Percentiles rank a stretch among this genome's conserved stretches.
These are phyloP conservation scores for Colletotrichum musicola DNA, from an alignment of 2,329 filamentous ascomycete species.

Conservation along the genomic window DNA sequence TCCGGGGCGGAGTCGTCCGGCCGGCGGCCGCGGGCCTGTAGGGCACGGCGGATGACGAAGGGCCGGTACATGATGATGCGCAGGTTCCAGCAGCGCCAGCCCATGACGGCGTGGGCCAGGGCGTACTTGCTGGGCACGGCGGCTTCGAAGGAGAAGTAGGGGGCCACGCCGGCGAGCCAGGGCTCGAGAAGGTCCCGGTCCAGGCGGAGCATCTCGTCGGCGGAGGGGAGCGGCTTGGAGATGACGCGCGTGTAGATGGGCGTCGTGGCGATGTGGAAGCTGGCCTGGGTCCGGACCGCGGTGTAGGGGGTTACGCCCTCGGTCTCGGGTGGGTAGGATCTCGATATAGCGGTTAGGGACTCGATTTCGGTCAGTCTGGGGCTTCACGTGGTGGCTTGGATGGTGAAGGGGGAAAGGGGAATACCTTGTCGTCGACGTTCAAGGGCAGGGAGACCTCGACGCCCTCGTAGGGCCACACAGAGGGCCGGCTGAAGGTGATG, in stretches of 20 bases:
- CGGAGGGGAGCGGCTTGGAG: conserved; percentile 56
- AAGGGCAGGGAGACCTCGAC: conserved; percentile 49
- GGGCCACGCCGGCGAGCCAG: conserved; percentile 52
- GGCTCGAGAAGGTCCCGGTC: conserved; percentile 54
- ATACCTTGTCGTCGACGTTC: conserved; percentile 47
- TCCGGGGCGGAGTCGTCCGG: conserved; percentile 15
- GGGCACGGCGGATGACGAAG: conserved; percentile 56
- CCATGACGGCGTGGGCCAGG: conserved; percentile 56
- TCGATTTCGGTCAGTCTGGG: background rate
- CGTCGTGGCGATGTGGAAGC: conserved; percentile 58
- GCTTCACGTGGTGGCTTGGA: too few species aligned
- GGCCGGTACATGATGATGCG: conserved; percentile 62
- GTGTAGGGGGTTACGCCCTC: conserved; percentile 58
- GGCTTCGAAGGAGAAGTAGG: conserved; percentile 50
- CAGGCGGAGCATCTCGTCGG: conserved; percentile 54
- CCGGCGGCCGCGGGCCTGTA: conserved; percentile 32
- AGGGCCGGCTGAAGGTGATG: conserved; percentile 51
- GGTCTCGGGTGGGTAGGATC: conserved; percentile 49
- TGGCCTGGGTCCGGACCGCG: conserved; percentile 56
- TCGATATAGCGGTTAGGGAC: conserved; percentile 50
- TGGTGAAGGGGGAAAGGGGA: background rate
- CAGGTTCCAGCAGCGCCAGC: conserved; percentile 59
- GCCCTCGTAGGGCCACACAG: conserved; percentile 42
- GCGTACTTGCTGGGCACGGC: conserved; percentile 51
- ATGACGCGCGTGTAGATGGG: conserved; percentile 60